Evolutionary conservation across 228 moss, liverwort and hornwort genomes (phyloP), one percentile per base, ranked within the genome.

Genomic region (Sphagnum magellanicum): DNA sequence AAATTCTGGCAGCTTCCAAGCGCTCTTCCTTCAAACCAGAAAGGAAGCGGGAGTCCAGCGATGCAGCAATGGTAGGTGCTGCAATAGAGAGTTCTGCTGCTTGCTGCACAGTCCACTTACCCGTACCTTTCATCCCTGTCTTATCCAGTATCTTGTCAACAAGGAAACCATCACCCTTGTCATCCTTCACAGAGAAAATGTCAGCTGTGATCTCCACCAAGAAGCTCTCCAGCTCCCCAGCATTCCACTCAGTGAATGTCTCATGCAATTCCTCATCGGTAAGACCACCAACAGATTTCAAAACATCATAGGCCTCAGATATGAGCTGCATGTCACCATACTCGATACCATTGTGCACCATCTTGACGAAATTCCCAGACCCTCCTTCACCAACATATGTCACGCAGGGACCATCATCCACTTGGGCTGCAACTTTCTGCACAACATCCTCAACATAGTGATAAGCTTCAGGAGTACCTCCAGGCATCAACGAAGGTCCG

Each of bases 321-420:
- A 93, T 93, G 50, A 93, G 78, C 74, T 93, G 89, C 93, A 93
- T 93, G 77, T 93, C 93, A 5, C 93, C 94, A 52, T 94, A 94
- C 63, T 94, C 94, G n/a, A 94, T 94, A 4, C 94, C 94, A 61
- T 94, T 94, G 72, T 94, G 94, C 60, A 94, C 86, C 94, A 94
- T 94, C 72, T 94, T 94, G 52, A 94, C 94, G 50, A 82, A 94
- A 65, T 94, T 94, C 0, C 91, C 94, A 0, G 91, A 61, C 6
- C 93, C 93, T 0, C 90, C 93, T 0, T 63, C 79, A 4, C 93
- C 93, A 6, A 93, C 86, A 70, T 93, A 93, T 0, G 93, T 93
- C 50, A 93, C 91, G 47, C 93, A 93, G 0, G 93, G 91, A 0
- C 93, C 93, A 32, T 90, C 90, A 47, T 84, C 84, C 0, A 93